These are phyloP conservation scores for Sambucus nigra DNA, from an alignment of 129 eudicot species.

Conservation along the genomic window DNA sequence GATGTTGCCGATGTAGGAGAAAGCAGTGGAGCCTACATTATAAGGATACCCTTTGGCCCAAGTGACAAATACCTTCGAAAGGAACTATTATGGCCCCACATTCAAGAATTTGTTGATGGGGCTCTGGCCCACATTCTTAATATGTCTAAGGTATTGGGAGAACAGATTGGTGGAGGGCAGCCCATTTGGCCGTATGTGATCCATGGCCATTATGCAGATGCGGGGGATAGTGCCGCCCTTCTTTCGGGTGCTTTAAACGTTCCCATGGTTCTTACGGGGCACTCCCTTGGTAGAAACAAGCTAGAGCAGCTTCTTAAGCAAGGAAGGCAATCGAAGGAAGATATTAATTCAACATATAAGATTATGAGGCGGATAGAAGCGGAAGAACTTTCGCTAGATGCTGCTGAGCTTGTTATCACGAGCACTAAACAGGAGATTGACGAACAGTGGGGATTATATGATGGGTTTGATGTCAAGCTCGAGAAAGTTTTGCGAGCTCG, in stretches of 20 bases:
- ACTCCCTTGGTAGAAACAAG: slow-evolving; percentile 89
- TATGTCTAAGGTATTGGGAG: slow-evolving; percentile 78
- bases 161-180: slow-evolving; percentile 77
- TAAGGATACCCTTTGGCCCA: slow-evolving; percentile 84
- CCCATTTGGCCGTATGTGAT: slow-evolving; percentile 93
- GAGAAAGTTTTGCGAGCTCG: slow-evolving; percentile 86
- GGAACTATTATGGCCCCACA: slow-evolving; percentile 75
- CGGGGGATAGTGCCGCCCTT: slow-evolving; percentile 93
- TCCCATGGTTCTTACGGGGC: slow-evolving; percentile 94
- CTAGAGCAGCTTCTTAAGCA: slow-evolving; percentile 82
- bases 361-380: slow-evolving; percentile 88
- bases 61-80: slow-evolving; percentile 67
- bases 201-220: slow-evolving; percentile 95
- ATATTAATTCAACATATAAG: slow-evolving; percentile 76
- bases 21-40: slow-evolving; percentile 89
- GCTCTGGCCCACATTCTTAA: slow-evolving; percentile 85
- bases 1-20: slow-evolving; percentile 63
- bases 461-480: slow-evolving; percentile 90
- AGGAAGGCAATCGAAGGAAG: slow-evolving; percentile 90
- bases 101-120: slow-evolving; percentile 90
- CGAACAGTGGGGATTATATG: slow-evolving; percentile 91
- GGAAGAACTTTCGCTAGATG: slow-evolving; percentile 84
- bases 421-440: slow-evolving; percentile 87
- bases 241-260: slow-evolving; percentile 94
- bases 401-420: slow-evolving; percentile 90